Base-by-base conservation (phyloP, 371 early-diverging fungal genomes). In the Haplosporangium sp. region DNA sequence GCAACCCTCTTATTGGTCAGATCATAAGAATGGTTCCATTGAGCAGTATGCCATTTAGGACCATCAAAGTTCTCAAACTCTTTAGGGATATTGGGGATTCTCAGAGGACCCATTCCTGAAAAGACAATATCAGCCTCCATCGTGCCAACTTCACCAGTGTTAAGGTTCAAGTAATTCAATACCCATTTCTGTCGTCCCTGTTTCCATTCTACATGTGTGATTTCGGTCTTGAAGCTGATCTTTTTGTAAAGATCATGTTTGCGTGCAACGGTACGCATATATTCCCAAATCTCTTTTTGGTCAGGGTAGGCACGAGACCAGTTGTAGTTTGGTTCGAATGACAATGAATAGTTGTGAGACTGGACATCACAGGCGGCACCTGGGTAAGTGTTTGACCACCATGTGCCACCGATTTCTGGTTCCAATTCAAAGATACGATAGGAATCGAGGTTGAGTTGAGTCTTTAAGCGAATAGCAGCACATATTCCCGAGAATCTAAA, bases 321-420 rank as follows among this genome's bases (percentile, higher is more conserved):
- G 38, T 84, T 86, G 53, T 67, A 74, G 64, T 73, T 88, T 66
- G 61, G 52, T 35, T 56, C 47, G 58, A 63, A 74, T 0, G 76
- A 66, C 55, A 52, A 71, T 17, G 61, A 47, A 38, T 76, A 69
- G 34, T 86, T 58, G 82, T 89, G 89, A 5, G 86, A 83, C 11
- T 85, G 81, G 37, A 91, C 82, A 81, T 92, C 90, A 63, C 89
- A 88, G 35, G 84, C 88, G 50, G 84, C 84, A 0, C 90, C 92
- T 10, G 90, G 90, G 64, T 91, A 91, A 0, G 70, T 85, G 67
- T 92, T 92, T n/a, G 71, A 61, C 44, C 78, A 74, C 90, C 92
- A 91, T 8, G 88, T 89, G 9, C 90, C 92, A 4, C 90, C 90
- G 4, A 90, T 77, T 35, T 85, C 87, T 2, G 73, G 63, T 37